Evolutionary conservation across 2,329 filamentous ascomycete genomes (phyloP), one percentile per base, ranked within the genome.

Genomic region (Hypoxylon sp.): DNA sequence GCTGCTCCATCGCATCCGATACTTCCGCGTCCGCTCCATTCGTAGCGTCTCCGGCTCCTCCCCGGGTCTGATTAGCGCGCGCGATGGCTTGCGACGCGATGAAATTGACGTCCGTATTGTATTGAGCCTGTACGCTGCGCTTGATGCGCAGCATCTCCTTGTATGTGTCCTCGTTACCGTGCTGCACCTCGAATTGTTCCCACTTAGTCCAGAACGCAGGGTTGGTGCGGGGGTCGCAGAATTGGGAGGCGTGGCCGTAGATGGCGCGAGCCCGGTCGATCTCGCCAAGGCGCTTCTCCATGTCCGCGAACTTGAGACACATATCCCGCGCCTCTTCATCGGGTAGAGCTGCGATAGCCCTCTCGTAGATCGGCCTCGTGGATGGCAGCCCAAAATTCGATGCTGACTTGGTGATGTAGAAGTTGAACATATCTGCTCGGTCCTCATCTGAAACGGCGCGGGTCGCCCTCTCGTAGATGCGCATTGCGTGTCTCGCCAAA

Each of bases 131-230:
- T 11, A 99, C 96, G 80, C 94, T 97, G 78, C 96, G 87, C 86
- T 98, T 99, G 85, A 99, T 94, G 31, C 96, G 91, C 70, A 98
- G 86, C 96, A 99, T 99, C 80, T 99, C 96, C 84, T 97, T 98
- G 86, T 97, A 99, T 0, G 97, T 99, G 80, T 99, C 96, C 80
- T 99, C 97, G 81, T 99, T 99, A 72, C 96, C 96, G 78, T 99
- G 96, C 79, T 97, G 92, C 22, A 98, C 94, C 81, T 99, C 97
- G 80, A 99, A 99, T 60, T 90, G 87, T 81, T 99, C 96, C 96
- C 96, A 99, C 79, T 95, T 97, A 74, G 90, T 87, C 97, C 97
- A 99, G 82, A 98, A 99, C 14, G 88, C 90, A 6, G 92, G 91
- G 73, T 93, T 94, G 13, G 94, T 97, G 59, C 97, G 87, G 8